Conservation (phyloP, 345 rosid genomes). For the Triadica sebifera region DNA sequence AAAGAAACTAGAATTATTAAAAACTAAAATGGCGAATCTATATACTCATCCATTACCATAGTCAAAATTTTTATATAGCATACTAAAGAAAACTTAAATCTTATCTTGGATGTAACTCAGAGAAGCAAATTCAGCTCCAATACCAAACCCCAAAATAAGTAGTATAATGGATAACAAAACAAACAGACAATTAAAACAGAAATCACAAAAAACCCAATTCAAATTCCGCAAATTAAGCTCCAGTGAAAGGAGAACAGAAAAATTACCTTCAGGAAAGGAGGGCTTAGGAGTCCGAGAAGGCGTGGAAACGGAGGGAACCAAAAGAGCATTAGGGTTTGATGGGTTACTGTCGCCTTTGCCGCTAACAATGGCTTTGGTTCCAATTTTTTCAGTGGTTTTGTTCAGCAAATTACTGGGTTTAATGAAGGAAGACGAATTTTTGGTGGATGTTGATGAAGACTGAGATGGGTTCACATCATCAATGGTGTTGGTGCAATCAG, state of each 20-base stretch:
- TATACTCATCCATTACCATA: background rate
- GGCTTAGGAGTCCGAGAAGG: slow-evolving; percentile 1
- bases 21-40: background rate
- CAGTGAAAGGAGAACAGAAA: background rate
- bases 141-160: background rate
- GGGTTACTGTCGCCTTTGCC: background rate
- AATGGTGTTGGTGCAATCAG: slow-evolving; percentile 42
- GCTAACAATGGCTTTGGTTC: background rate
- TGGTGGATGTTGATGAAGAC: slow-evolving; percentile 9
- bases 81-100: background rate
- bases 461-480: background rate
- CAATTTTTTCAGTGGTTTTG: background rate
- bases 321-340: slow-evolving; percentile 6
- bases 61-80: background rate
- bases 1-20: background rate
- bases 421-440: slow-evolving; percentile 11
- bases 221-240: background rate
- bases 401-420: slow-evolving; percentile 7
- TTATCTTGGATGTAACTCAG: background rate
- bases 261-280: slow-evolving; percentile 18
- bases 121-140: background rate
- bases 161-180: background rate
- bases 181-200: background rate
- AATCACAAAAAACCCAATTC: slow-evolving; percentile 15
- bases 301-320: background rate